A percentile compares a stretch with the other conserved stretches of the same genome.
These are phyloP conservation scores for Ustanciosporium gigantosporum DNA, from an alignment of 1,284 basidiomycete genomes.

Conservation along the genomic window DNA sequence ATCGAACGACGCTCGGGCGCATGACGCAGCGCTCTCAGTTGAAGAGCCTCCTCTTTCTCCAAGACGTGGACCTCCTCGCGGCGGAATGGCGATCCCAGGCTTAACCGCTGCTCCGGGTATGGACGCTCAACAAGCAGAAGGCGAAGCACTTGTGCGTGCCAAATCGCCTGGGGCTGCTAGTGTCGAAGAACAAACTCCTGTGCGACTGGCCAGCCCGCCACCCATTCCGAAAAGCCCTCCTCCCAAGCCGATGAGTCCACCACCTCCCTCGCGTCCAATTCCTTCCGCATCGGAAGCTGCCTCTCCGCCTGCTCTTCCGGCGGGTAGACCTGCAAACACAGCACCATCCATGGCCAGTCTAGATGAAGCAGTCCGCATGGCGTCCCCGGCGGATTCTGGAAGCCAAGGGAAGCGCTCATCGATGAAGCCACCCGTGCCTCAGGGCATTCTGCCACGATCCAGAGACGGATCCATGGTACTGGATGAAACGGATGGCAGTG, in stretches of 20 bases:
- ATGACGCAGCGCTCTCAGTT: neutral
- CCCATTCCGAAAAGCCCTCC: slow-evolving; percentile 19
- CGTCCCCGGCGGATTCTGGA: slow-evolving; percentile 14
- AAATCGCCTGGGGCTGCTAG: slow-evolving; percentile 21
- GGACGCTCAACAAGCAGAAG: slow-evolving; percentile 19
- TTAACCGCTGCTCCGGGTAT: slow-evolving; percentile 33
- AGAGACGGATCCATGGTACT: slow-evolving; percentile 15
- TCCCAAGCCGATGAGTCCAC: slow-evolving; percentile 25
- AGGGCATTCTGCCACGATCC: slow-evolving; percentile 18
- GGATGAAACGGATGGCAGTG: slow-evolving; percentile 19
- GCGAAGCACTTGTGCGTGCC: slow-evolving; percentile 24
- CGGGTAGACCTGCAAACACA: slow-evolving; percentile 29
- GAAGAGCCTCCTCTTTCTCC: slow-evolving; percentile 6
- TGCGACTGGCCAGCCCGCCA: slow-evolving; percentile 15
- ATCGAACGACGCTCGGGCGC: too few species aligned
- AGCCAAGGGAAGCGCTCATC: slow-evolving; percentile 20
- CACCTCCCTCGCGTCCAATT: slow-evolving; percentile 9
- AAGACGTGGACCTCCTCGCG: slow-evolving; percentile 16
- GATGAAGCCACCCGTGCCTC: slow-evolving; percentile 30
- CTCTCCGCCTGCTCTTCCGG: slow-evolving; percentile 11
- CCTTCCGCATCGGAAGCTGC: slow-evolving; percentile 10
- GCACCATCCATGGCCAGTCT: slow-evolving; percentile 23
- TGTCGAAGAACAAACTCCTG: slow-evolving; percentile 9
- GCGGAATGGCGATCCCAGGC: slow-evolving; percentile 56
- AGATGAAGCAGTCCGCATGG: slow-evolving; percentile 28